Percentiles rank a stretch among this genome's conserved stretches.
Conservation (phyloP, 495 filamentous ascomycete species). For the Haplographium delicatum region DNA sequence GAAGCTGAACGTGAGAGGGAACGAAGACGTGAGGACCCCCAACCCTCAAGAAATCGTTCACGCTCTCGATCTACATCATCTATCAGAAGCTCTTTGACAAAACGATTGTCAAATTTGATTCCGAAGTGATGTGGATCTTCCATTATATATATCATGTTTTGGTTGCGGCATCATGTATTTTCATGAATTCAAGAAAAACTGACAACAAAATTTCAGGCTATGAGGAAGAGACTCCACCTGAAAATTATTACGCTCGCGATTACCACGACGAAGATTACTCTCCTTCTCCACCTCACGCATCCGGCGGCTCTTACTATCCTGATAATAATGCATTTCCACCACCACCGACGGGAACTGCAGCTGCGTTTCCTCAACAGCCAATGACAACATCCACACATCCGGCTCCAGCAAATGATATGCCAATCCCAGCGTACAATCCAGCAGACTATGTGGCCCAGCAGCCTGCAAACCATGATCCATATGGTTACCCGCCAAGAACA, state of each 20-base stretch:
- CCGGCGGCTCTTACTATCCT: slow-evolving; percentile 46
- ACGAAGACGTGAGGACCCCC: slow-evolving; percentile 29
- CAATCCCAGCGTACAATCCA: slow-evolving; percentile 37
- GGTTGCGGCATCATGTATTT: slow-evolving; percentile 1
- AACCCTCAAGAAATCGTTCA: slow-evolving; percentile 26
- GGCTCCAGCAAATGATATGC: slow-evolving; percentile 17
- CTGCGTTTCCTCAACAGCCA: slow-evolving; percentile 11
- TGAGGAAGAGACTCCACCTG: slow-evolving; percentile 30
- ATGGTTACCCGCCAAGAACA: slow-evolving; percentile 18
- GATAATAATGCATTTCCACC: slow-evolving; percentile 37
- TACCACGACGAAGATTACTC: slow-evolving; percentile 28
- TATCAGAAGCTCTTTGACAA: slow-evolving; percentile 16
- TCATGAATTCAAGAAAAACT: slow-evolving; percentile 9
- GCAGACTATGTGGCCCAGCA: slow-evolving; percentile 32
- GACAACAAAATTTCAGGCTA: slow-evolving; percentile 18
- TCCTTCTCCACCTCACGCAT: slow-evolving; percentile 46
- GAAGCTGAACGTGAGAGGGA: slow-evolving; percentile 33
- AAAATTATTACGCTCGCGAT: slow-evolving; percentile 31
- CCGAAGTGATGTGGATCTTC: slow-evolving; percentile 13
- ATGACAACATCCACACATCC: slow-evolving; percentile 11
- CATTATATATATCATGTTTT: slow-evolving; percentile 13
- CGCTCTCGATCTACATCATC: slow-evolving; percentile 22
- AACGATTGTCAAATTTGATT: slow-evolving; percentile 24
- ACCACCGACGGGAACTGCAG: slow-evolving; percentile 28
- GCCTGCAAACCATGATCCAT: slow-evolving; percentile 15